These are phyloP conservation scores for barrel medic (Medicago truncatula) DNA, from an alignment of 306 rosid genomes.

Conservation along the genomic window MtrunA17r5.0-ANR NC_053048.1:52908001-52908500, in stretches of 20 bases:
- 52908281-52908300: too few species aligned
- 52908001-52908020: slow-evolving; percentile 17
- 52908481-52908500: slow-evolving; percentile 34
- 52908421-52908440: slow-evolving; percentile 16
- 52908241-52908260: not conserved
- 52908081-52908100: not conserved
- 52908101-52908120: not conserved
- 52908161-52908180: not conserved
- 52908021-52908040: slow-evolving; percentile 38
- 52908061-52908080: not conserved
- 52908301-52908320: too few species aligned
- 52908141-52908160: too few species aligned
- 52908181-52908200: not conserved
- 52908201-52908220: not conserved
- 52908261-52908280: too few species aligned
- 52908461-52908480: slow-evolving; percentile 30
- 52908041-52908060: slow-evolving; percentile 36
- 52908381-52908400: not conserved
- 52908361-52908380: too few species aligned
- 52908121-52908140: not conserved
- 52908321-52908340: too few species aligned
- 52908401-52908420: not conserved
- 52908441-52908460: slow-evolving; percentile 27
- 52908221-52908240: not conserved
- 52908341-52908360: not conserved